These are phyloP conservation scores for Malassezia arunalokei DNA, from an alignment of 1,284 basidiomycete species.

Conservation along the genomic window DNA sequence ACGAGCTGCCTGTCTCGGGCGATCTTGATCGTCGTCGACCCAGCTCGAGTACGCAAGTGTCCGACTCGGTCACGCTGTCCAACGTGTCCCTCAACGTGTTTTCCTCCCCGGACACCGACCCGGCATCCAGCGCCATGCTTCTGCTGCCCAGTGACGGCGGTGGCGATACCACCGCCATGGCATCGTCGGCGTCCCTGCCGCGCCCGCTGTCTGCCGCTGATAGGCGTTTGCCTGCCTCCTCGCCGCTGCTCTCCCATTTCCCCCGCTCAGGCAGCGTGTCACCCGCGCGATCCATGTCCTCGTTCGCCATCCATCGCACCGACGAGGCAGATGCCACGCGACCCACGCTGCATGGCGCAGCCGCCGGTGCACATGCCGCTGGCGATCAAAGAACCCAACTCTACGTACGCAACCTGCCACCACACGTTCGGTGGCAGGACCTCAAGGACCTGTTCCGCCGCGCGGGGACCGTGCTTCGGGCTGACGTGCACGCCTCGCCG, in stretches of 20 bases:
- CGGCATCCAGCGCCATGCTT: background rate
- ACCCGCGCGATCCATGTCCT: background rate
- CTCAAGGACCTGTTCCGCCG: slow-evolving; percentile 47
- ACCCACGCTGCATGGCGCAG: slow-evolving; percentile 9
- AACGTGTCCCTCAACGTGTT: background rate
- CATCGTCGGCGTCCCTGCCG: background rate
- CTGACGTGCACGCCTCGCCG: slow-evolving; percentile 46
- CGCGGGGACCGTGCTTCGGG: slow-evolving; percentile 47
- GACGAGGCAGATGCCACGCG: background rate
- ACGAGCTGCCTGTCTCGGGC: too few species aligned
- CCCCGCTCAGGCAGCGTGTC: background rate
- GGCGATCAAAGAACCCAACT: slow-evolving; percentile 69
- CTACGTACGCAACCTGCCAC: slow-evolving; percentile 44
- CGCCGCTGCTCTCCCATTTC: background rate
- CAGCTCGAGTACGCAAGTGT: background rate
- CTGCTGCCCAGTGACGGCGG: background rate
- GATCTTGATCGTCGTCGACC: too few species aligned
- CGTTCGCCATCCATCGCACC: background rate
- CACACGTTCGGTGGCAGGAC: slow-evolving; percentile 47
- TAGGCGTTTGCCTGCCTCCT: background rate
- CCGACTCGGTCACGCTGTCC: background rate
- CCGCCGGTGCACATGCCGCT: slow-evolving; percentile 20
- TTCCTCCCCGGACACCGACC: background rate
- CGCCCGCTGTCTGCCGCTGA: background rate
- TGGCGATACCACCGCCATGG: background rate